Conservation (phyloP, 805 yeast species). For the Lachancea fermentati region DNA sequence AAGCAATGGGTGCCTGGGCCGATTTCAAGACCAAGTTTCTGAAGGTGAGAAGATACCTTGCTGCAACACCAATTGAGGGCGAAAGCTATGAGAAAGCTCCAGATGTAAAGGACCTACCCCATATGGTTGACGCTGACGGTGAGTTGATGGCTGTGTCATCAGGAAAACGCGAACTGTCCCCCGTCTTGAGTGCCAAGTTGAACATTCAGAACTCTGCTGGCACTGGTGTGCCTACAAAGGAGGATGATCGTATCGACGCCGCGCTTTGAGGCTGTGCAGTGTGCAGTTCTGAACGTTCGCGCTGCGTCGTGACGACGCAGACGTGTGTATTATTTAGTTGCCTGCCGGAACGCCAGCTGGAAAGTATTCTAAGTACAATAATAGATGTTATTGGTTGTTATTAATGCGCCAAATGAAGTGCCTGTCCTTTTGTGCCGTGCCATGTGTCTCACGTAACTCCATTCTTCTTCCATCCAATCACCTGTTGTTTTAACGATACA, state of each 20-base stretch:
- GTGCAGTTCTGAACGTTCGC: too few species aligned
- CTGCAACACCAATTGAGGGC: conserved; percentile 22
- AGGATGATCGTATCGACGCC: conserved; percentile 13
- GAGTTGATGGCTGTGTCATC: conserved; percentile 23
- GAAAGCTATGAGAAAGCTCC: conserved; percentile 21
- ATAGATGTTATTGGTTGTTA: too few species aligned
- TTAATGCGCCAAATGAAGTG: too few species aligned
- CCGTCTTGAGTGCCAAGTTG: conserved; percentile 19
- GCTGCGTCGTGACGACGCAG: too few species aligned
- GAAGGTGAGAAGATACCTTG: conserved; percentile 19
- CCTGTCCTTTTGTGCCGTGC: too few species aligned
- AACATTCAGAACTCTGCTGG: conserved; percentile 12
- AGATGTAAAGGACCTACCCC: conserved; percentile 23
- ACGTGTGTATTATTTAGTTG: too few species aligned
- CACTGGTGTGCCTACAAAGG: conserved; percentile 21
- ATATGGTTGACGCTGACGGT: conserved; percentile 24
- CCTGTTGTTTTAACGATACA: too few species aligned
- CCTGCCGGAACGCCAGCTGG: too few species aligned
- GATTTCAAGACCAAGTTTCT: conserved; percentile 5
- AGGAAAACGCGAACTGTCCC: conserved; percentile 25
- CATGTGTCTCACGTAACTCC: too few species aligned
- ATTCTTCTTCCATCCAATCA: too few species aligned
- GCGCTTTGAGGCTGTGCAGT: conserved; percentile 15
- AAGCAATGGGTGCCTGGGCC: conserved; percentile 1
- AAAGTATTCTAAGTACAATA: too few species aligned